Conservation (phyloP, 306 rosid genomes). For the Senna tora region DNA sequence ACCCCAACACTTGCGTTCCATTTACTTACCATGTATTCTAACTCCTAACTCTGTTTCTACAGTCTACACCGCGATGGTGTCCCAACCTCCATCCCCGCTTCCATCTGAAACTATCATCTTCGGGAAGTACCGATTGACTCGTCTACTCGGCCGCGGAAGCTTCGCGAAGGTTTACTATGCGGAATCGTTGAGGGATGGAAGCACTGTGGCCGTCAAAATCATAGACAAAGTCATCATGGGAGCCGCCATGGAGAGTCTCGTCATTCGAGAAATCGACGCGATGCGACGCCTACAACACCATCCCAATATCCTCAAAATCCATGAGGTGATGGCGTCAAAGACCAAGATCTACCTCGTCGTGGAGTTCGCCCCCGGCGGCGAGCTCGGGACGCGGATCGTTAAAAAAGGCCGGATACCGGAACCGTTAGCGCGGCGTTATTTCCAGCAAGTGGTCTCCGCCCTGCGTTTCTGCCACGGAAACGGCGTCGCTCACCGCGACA, state of each 20-base stretch:
- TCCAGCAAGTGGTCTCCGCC: conserved; percentile 77
- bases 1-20: too few species aligned
- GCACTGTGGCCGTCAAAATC: conserved; percentile 72
- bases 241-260: conserved; percentile 65
- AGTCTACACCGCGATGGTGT: conserved; percentile 47
- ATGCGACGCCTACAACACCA: conserved; percentile 87
- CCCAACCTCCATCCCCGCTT: background rate
- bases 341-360: conserved; percentile 80
- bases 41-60: too few species aligned
- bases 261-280: conserved; percentile 72
- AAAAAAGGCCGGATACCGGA: conserved; percentile 54
- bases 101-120: conserved; percentile 41
- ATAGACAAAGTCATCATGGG: conserved; percentile 66
- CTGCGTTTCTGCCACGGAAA: conserved; percentile 71
- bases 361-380: conserved; percentile 82
- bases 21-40: too few species aligned
- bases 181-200: conserved; percentile 48
- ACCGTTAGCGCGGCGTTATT: conserved; percentile 57
- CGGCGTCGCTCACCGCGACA: conserved; percentile 86
- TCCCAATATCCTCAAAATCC: conserved; percentile 68
- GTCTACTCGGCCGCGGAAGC: conserved; percentile 74
- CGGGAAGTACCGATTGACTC: conserved; percentile 67
- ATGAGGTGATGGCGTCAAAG: conserved; percentile 83
- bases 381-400: conserved; percentile 53
- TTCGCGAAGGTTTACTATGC: conserved; percentile 84